Base-by-base conservation (phyloP, 2,329 filamentous ascomycete species). In the Lachnellula suecica region DNA sequence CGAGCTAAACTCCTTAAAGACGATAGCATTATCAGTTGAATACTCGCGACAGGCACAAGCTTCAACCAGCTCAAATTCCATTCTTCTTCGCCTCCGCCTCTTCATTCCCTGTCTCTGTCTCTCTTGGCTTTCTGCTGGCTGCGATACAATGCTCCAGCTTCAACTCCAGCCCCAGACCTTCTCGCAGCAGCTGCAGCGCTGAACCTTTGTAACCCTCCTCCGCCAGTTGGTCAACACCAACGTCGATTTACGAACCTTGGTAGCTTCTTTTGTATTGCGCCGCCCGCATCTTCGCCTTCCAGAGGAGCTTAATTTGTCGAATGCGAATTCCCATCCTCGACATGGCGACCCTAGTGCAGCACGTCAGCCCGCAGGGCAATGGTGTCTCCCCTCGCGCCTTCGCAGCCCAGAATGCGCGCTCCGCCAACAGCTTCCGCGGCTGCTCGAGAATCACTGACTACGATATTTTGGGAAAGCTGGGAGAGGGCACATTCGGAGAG, bases 401-500 rank as follows among this genome's bases (percentile, higher is more conserved):
- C 67, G 81, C 82, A 31, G 67, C 77, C n/a, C 75, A 61, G 44
- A 46, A 61, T 46, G 72, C 75, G 67, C 79, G 79, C 54, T 77
- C 76, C 44, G 75, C 72, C 65, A 73, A 72, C 53, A 86, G 81
- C 59, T 99, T 95, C 70, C 77, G 79, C 48, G 94, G 94, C 57
- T 97, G 93, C 76, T 94, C 91, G 44, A 84, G 82, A 65, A 91
- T 95, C 60, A 75, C 77, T 61, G 87, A 91, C 61, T 95, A 94
- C 69, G 88, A 92, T 62, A 75, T 94, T 34, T 74, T 88, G 61
- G 84, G 84, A 47, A 95, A 95, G 73, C 82, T 99, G 51, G 93
- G 93, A 62, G 93, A 97, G 70, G 93, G 93, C 56, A 97, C 93
- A 20, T 97, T 97, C 73, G 93, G 93, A 85, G 91, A 97, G 74